Conservation (phyloP, 805 yeast species). For the Ogataea saltuana region DNA sequence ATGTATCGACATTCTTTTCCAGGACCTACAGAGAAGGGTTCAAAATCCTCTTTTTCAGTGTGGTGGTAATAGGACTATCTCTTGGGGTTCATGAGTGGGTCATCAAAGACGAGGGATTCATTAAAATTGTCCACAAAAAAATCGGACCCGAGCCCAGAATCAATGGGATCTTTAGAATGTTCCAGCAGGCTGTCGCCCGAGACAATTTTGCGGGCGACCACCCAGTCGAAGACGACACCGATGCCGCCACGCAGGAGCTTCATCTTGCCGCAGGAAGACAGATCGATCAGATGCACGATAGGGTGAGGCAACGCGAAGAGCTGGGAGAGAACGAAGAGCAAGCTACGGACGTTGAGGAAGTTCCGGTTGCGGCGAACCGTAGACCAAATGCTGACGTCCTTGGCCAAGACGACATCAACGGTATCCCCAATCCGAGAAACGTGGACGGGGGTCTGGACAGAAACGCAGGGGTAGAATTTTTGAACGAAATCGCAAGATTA, state of each 20-base stretch:
- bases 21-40: constrained; percentile 22
- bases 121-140: constrained; percentile 53
- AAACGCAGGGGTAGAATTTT: constrained; percentile 8
- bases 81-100: constrained; percentile 61
- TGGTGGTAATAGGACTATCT: constrained; percentile 22
- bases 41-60: constrained; percentile 22
- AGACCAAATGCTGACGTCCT: neutral
- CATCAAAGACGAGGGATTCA: constrained; percentile 66
- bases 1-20: constrained; percentile 6
- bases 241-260: constrained; percentile 3
- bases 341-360: neutral
- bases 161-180: constrained; percentile 29
- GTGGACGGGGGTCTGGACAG: no score
- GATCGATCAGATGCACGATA: neutral
- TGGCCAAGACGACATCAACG: no score
- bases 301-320: neutral
- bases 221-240: constrained; percentile 14
- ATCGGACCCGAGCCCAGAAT: constrained; percentile 58
- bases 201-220: constrained; percentile 10
- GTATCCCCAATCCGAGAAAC: no score
- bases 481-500: constrained; percentile 14
- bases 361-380: neutral
- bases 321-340: neutral
- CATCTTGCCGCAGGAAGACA: constrained; percentile 4
- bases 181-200: constrained; percentile 28